phyloP scores from a whole-genome alignment of 2,329 filamentous ascomycete genomes.

The Ascochyta lentis region DNA sequence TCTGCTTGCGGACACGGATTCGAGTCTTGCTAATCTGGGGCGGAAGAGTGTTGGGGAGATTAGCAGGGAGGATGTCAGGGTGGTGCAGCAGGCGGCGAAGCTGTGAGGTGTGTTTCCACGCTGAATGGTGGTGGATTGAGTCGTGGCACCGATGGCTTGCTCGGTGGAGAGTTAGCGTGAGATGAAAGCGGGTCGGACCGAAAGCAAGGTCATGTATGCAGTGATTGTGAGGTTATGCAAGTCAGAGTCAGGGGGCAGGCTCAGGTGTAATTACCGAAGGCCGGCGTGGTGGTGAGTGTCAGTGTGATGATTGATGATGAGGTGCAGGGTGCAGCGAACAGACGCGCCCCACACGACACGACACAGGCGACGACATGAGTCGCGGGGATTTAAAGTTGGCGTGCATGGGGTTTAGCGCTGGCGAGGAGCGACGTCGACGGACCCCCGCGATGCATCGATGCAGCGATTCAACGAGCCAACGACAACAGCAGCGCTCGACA shows the following conservation, averaged over 20 bases:
- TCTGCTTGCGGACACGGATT: constrained; percentile 41
- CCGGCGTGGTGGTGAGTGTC: too few relatives aligned
- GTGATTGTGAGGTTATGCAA: too few relatives aligned
- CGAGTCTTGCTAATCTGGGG: constrained; percentile 43
- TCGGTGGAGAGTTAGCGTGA: too few relatives aligned
- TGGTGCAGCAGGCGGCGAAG: constrained; percentile 35
- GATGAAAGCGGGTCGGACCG: too few relatives aligned
- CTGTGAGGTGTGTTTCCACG: constrained; percentile 21
- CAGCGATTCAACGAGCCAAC: background rate
- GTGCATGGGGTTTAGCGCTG: background rate
- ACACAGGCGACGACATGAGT: background rate
- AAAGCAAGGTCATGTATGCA: too few relatives aligned
- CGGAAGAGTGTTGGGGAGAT: constrained; percentile 40
- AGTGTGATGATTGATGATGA: background rate
- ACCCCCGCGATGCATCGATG: background rate
- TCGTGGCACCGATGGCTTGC: too few relatives aligned
- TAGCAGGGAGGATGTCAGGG: constrained; percentile 36
- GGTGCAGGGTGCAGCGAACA: too few relatives aligned
- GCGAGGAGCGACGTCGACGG: background rate
- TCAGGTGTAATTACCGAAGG: too few relatives aligned
- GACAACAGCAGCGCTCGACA: background rate
- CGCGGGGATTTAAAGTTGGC: background rate
- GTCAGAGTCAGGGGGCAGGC: too few relatives aligned
- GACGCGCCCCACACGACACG: too few relatives aligned
- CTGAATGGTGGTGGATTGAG: too few relatives aligned